Evolutionary conservation across 2,329 filamentous ascomycete species (phyloP).

Genomic region (Berkeleyomyces rouxiae): DNA sequence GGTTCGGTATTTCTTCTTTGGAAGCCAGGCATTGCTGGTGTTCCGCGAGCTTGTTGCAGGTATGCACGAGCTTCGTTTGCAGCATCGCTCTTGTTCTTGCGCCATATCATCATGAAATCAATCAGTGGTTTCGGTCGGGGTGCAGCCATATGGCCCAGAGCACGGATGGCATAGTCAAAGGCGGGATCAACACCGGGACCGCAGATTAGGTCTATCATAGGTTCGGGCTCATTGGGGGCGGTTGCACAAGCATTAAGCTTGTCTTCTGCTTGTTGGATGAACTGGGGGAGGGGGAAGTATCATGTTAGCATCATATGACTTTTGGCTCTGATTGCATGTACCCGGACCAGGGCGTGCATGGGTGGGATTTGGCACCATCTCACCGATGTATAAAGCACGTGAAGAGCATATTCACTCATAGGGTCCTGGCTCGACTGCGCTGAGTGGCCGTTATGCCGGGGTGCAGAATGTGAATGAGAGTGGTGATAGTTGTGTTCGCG

Average conservation of each 20-base stretch:
- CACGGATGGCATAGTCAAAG: constrained; percentile 88
- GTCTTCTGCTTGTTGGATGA: constrained; percentile 90
- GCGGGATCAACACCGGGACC: constrained; percentile 72
- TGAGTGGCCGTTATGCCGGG: constrained; percentile 39
- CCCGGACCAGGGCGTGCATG: not conserved
- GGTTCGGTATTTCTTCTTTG: constrained; percentile 63
- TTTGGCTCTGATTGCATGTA: not conserved
- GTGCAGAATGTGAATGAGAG: constrained; percentile 43
- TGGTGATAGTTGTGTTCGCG: constrained; percentile 59
- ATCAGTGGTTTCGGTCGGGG: constrained; percentile 90
- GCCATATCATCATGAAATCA: constrained; percentile 95
- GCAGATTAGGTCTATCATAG: constrained; percentile 75
- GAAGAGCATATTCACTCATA: constrained; percentile 92
- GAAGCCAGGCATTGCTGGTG: constrained; percentile 31
- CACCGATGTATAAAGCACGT: constrained; percentile 87
- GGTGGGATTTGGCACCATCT: constrained; percentile 19
- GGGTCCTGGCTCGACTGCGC: constrained; percentile 62
- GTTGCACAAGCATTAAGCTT: constrained; percentile 83
- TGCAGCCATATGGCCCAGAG: constrained; percentile 83
- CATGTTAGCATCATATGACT: constrained; percentile 13
- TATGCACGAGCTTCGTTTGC: constrained; percentile 51
- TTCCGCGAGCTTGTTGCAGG: constrained; percentile 35
- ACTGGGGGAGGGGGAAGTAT: constrained; percentile 29
- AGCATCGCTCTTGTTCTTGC: constrained; percentile 85
- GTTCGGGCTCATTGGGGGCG: constrained; percentile 61